Base-by-base conservation (phyloP, 208 protist species). In the Trypanosoma melophagium region DNA sequence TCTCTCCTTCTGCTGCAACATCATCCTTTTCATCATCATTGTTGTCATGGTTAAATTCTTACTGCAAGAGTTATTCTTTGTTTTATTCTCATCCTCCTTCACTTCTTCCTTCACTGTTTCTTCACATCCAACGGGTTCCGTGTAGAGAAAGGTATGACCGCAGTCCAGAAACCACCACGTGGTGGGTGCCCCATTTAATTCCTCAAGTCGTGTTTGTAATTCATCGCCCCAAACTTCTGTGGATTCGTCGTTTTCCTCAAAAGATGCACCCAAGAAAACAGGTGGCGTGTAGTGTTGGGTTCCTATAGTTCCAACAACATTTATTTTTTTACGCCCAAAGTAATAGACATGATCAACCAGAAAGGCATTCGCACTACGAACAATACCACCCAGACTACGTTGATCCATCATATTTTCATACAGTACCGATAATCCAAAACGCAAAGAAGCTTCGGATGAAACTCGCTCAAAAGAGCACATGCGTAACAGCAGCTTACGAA, bases 331-430 rank as follows among this genome's bases (percentile, higher is more conserved):
- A 9, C 87, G 73, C 4, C 92, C 92, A 35, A 89, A 71, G 62
- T 95, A 96, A 50, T 74, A 86, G 17, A 96, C 81, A 47, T 77
- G 24, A 70, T 94, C 88, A 7, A 95, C 86, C 0, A 94, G 69
- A 75, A 96, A 96, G 2, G 87, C 89, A 69, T 96, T 96, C 19
- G 89, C 84, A 74, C 83, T 94, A 41, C 92, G 86, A 22, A 96
- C 67, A 28, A 96, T 75, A 14, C 92, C 92, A 35, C 87, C 87
- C 52, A 96, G 85, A 68, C 92, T 96, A 40, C 89, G 84, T 63
- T 94, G 86, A 64, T 96, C 92, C 28, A 68, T 83, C 22, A 85
- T 84, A 61, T 96, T 96, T 58, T 96, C 85, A 55, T 90, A 94
- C 3, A 96, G 71, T 9, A 96, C 79, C 9, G 85, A 92, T 16